Evolutionary conservation across 192 early-diverging fungal genomes (phyloP).

Genomic region (Coemansia sp.): DNA sequence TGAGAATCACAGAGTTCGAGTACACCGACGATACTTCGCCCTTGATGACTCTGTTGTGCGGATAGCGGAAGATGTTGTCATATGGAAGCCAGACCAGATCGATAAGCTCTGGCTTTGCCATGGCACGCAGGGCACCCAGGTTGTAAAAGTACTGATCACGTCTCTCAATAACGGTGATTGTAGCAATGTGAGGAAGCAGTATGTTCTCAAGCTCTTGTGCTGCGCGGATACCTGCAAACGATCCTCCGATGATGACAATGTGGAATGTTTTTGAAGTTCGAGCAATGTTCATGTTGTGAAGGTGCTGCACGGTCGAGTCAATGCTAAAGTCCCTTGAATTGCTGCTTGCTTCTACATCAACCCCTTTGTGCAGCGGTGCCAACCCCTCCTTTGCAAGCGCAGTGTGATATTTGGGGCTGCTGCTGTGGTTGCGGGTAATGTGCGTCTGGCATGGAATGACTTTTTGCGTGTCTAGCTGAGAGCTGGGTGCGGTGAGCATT

Average conservation of each 20-base stretch:
- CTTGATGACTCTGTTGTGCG: slow-evolving; percentile 50
- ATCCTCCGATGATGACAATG: slow-evolving; percentile 54
- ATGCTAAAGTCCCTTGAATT: slow-evolving; percentile 10
- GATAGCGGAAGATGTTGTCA: slow-evolving; percentile 43
- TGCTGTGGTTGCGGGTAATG: not conserved
- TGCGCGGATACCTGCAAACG: slow-evolving; percentile 54
- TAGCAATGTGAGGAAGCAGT: slow-evolving; percentile 30
- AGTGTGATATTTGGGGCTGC: not conserved
- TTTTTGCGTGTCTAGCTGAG: not conserved
- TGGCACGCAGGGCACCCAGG: slow-evolving; percentile 44
- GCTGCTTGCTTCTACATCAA: not conserved
- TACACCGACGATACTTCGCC: slow-evolving; percentile 50
- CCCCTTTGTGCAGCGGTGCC: not conserved
- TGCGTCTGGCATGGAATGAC: not conserved
- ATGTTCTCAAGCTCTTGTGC: slow-evolving; percentile 53
- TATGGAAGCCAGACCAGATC: slow-evolving; percentile 53
- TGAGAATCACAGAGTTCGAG: slow-evolving; percentile 49
- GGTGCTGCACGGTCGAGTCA: slow-evolving; percentile 10
- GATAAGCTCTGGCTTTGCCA: slow-evolving; percentile 50
- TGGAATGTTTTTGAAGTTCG: slow-evolving; percentile 57
- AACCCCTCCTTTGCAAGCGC: not conserved
- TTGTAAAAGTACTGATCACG: slow-evolving; percentile 58
- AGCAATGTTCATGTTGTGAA: slow-evolving; percentile 41
- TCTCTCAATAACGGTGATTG: slow-evolving; percentile 54
- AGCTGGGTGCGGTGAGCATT: slow-evolving; percentile 1